These are phyloP conservation scores for Lepidium campestre DNA, from an alignment of 441 rosid genomes.

Conservation along the genomic window DNA sequence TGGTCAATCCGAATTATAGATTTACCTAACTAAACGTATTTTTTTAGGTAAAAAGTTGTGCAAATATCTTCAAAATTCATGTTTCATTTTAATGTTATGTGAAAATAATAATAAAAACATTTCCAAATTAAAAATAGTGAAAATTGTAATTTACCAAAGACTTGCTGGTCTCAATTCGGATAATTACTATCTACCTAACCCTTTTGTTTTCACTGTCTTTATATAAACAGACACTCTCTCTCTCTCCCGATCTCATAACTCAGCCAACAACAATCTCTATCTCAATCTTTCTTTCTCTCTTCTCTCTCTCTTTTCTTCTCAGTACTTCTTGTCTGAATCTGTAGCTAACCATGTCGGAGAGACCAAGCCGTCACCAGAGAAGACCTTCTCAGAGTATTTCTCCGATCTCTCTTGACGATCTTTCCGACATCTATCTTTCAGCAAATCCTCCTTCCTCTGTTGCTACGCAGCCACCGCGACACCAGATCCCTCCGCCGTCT, in stretches of 20 bases:
- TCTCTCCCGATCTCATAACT: conserved; percentile 7
- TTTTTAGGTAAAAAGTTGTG: not conserved
- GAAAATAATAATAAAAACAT: no score
- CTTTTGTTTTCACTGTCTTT: conserved; percentile 19
- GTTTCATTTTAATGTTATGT: no score
- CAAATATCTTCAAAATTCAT: not conserved
- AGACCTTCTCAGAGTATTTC: conserved; percentile 29
- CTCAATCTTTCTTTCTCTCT: not conserved
- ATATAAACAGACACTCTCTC: conserved; percentile 9
- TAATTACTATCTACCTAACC: conserved; percentile 23
- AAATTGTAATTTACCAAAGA: not conserved
- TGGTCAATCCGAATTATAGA: no score
- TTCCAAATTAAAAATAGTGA: not conserved
- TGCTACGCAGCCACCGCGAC: conserved; percentile 21
- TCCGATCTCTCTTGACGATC: conserved; percentile 21
- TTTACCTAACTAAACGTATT: not conserved
- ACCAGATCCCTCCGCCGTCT: conserved; percentile 29
- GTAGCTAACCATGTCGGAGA: conserved; percentile 27
- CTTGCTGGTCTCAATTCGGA: conserved; percentile 1
- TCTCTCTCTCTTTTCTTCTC: not conserved
- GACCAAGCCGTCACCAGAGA: conserved; percentile 32
- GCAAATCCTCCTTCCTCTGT: conserved; percentile 12
- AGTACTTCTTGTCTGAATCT: conserved; percentile 18
- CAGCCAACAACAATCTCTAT: not conserved
- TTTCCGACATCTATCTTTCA: conserved; percentile 17